phyloP scores from a whole-genome alignment of 305 asterid species.

The Petunia hybrid region DNA sequence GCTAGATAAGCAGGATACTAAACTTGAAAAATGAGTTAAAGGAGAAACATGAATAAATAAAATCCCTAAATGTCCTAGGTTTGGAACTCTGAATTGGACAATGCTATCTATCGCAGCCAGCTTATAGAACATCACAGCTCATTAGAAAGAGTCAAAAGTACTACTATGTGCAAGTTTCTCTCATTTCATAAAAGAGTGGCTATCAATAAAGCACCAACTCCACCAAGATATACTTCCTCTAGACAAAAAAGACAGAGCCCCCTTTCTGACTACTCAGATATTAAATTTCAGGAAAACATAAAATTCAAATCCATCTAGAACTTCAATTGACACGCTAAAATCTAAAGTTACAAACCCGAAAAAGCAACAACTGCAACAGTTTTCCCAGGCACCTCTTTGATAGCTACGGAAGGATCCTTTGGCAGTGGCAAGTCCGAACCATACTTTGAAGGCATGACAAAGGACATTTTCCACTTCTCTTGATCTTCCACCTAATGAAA shows the following conservation, averaged over 20 bases:
- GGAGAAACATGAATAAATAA: background rate
- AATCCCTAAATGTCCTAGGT: background rate
- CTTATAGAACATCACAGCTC: background rate
- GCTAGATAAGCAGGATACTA: background rate
- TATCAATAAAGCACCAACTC: background rate
- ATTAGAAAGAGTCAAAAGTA: background rate
- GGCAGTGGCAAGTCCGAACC: constrained; percentile 81
- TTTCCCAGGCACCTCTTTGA: constrained; percentile 74
- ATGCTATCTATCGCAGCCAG: background rate
- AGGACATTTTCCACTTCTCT: constrained; percentile 81
- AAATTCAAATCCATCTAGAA: background rate
- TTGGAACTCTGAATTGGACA: constrained; percentile 16
- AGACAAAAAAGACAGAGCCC: background rate
- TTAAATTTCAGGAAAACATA: constrained; percentile 29
- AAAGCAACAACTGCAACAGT: constrained; percentile 72
- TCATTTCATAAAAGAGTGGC: background rate
- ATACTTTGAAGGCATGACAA: constrained; percentile 89
- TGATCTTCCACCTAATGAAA: constrained; percentile 55
- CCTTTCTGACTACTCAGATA: background rate
- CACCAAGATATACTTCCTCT: background rate
- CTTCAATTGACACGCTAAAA: background rate
- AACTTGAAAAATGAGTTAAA: background rate
- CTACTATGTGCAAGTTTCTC: background rate
- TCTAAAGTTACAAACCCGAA: constrained; percentile 62
- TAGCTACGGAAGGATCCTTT: constrained; percentile 66